Conservation (phyloP, 2,329 filamentous ascomycete genomes). For the Claviceps quebecensis region DNA sequence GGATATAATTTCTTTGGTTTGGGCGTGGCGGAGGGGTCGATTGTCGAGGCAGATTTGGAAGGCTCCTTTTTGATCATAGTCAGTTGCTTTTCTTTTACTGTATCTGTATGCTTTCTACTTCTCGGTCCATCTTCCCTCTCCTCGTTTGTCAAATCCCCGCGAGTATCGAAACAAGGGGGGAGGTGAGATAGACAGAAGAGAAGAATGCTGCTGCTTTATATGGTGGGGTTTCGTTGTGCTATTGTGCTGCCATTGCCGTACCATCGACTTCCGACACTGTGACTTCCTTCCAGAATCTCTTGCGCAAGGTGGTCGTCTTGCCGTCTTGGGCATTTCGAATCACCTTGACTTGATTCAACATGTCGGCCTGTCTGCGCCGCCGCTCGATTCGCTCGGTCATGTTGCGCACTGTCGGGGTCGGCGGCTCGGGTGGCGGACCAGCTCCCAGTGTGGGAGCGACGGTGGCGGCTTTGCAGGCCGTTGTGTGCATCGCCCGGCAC, state of each 20-base stretch:
- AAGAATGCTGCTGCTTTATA: too few species aligned
- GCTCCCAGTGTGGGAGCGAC: slow-evolving; percentile 39
- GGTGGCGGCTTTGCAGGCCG: slow-evolving; percentile 24
- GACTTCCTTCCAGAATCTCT: slow-evolving; percentile 84
- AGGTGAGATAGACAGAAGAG: not conserved
- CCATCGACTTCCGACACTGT: slow-evolving; percentile 52
- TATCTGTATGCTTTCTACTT: not conserved
- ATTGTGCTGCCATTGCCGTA: slow-evolving; percentile 19
- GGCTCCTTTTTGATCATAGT: slow-evolving; percentile 14
- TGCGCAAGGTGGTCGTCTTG: slow-evolving; percentile 37
- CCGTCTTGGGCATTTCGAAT: slow-evolving; percentile 23
- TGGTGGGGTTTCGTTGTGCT: too few species aligned
- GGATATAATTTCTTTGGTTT: slow-evolving; percentile 55
- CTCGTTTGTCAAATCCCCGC: not conserved
- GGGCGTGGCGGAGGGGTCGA: slow-evolving; percentile 64
- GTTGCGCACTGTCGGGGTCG: slow-evolving; percentile 28
- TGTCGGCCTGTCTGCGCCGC: slow-evolving; percentile 38
- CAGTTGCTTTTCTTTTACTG: not conserved
- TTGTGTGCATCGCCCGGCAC: slow-evolving; percentile 19
- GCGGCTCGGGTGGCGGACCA: slow-evolving; percentile 45
- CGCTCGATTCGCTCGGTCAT: slow-evolving; percentile 33
- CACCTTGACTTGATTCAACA: slow-evolving; percentile 38
- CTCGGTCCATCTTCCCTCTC: not conserved
- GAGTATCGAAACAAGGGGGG: too few species aligned
- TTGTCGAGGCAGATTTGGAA: slow-evolving; percentile 59